Conservation (phyloP, 139 green algal genomes). For the Chlamydomonas schloesseri region DNA sequence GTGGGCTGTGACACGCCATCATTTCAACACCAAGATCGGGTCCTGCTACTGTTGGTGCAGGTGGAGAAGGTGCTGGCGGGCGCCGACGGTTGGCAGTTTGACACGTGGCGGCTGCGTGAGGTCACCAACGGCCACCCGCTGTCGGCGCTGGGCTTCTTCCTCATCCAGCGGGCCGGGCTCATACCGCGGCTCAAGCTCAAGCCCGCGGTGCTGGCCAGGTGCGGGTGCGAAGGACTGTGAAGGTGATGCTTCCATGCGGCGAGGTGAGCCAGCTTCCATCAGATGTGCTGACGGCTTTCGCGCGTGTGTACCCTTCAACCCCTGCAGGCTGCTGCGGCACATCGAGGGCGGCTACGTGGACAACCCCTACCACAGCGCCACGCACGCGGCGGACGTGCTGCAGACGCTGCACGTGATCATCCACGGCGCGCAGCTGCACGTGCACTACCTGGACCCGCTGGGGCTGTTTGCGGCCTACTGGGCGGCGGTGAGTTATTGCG, state of each 20-base stretch:
- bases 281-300: too few relatives aligned
- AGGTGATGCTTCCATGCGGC: too few relatives aligned
- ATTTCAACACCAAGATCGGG: too few relatives aligned
- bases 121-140: constrained; percentile 49
- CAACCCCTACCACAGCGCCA: constrained; percentile 64
- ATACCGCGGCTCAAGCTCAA: constrained; percentile 38
- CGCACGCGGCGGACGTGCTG: constrained; percentile 69
- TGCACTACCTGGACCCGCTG: constrained; percentile 32
- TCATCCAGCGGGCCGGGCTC: constrained; percentile 40
- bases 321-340: constrained; percentile 39
- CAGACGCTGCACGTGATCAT: constrained; percentile 63
- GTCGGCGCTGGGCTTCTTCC: constrained; percentile 38
- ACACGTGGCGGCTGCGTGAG: constrained; percentile 48
- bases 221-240: too few relatives aligned
- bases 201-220: constrained; percentile 39
- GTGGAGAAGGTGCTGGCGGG: constrained; percentile 49
- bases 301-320: too few relatives aligned
- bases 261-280: too few relatives aligned
- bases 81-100: constrained; percentile 53
- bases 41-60: not conserved
- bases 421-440: constrained; percentile 18
- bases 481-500: constrained; percentile 8
- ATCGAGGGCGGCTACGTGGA: constrained; percentile 35
- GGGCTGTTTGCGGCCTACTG: constrained; percentile 28
- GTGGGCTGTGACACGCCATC: too few relatives aligned